A percentile compares a stretch with the other conserved stretches of the same genome.
These are phyloP conservation scores for Chrysanthemum seticuspe DNA, from an alignment of 129 eudicot genomes.

Conservation along the genomic window DNA sequence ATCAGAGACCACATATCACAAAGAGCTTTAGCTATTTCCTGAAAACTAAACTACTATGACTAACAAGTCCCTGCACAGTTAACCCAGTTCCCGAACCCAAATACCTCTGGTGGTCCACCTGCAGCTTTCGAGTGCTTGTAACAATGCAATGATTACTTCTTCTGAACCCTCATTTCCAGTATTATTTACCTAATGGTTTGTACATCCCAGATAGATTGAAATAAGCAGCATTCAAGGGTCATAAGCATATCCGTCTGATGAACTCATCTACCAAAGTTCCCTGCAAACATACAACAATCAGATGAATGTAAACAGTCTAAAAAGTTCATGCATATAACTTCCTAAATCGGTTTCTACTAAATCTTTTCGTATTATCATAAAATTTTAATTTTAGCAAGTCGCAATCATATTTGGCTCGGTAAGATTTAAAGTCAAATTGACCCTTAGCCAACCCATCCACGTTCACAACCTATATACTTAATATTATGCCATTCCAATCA, in stretches of 20 bases:
- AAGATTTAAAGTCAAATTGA: too few species aligned
- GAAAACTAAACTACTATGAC: constrained; percentile 44
- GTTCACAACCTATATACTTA: too few species aligned
- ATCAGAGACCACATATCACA: constrained; percentile 48
- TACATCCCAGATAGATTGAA: constrained; percentile 28
- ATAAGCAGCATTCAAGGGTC: constrained; percentile 9
- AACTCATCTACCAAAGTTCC: constrained; percentile 16
- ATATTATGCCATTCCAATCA: not conserved
- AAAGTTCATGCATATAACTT: not conserved
- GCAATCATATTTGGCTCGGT: not conserved
- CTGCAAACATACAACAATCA: constrained; percentile 24
- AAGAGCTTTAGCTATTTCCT: constrained; percentile 55
- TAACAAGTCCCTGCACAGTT: constrained; percentile 53
- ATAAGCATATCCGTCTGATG: constrained; percentile 18
- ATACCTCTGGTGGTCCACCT: constrained; percentile 35
- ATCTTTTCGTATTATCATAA: not conserved
- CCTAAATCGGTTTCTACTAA: not conserved
- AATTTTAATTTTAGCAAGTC: not conserved
- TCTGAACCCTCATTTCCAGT: constrained; percentile 40
- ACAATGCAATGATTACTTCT: constrained; percentile 52
- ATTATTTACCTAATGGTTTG: constrained; percentile 29
- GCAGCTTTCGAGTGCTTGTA: constrained; percentile 63
- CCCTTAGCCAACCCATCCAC: too few species aligned
- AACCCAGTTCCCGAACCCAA: constrained; percentile 48
- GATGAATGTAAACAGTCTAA: not conserved